Evolutionary conservation across 495 filamentous ascomycete species (phyloP), one percentile per base, ranked within the genome.

Genomic region (Clavariopsis aquatica): DNA sequence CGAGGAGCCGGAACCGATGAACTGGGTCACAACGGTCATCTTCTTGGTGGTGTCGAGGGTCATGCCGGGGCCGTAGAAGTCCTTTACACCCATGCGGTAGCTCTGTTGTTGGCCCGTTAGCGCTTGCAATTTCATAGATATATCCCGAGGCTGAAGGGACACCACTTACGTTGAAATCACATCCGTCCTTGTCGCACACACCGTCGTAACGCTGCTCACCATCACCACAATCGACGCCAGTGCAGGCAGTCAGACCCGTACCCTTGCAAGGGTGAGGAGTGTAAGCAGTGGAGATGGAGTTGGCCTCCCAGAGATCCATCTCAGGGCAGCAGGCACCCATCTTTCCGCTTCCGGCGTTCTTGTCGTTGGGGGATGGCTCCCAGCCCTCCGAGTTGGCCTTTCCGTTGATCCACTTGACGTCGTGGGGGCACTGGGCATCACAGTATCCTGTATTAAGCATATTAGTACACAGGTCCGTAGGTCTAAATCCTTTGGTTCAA

Each of bases 21-120:
- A 90, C 71, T 87, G 86, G 4, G 87, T 89, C 23, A 88, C 81
- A 51, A 90, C 85, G 0, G 86, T 89, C 69, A 89, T 85, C 12
- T 78, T 77, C 54, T 77, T 75, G 24, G 69, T 79, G 12, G 87
- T 87, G 75, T 91, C 84, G 49, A 91, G 81, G n/a, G 73, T 78
- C 51, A 75, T 69, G 46, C 81, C 79, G 8, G 68, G 54, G 7
- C 86, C 85, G 72, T 88, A 90, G 76, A 83, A 89, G 27, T 72
- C 66, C 7, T 73, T 58, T 53, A 80, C 72, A 31, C 85, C 84
- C 22, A 83, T 75, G 22, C 78, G 80, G 78, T 85, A 89, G 7
- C 53, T 58, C 65, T 68, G 49, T 24, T n/a, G n/a, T n/a, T n/a
- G n/a, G n/a, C n/a, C n/a, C n/a, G n/a, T n/a, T n/a, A n/a, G n/a